Base-by-base conservation (phyloP, 2,329 filamentous ascomycete genomes). In the Exophiala sideris region DNA sequence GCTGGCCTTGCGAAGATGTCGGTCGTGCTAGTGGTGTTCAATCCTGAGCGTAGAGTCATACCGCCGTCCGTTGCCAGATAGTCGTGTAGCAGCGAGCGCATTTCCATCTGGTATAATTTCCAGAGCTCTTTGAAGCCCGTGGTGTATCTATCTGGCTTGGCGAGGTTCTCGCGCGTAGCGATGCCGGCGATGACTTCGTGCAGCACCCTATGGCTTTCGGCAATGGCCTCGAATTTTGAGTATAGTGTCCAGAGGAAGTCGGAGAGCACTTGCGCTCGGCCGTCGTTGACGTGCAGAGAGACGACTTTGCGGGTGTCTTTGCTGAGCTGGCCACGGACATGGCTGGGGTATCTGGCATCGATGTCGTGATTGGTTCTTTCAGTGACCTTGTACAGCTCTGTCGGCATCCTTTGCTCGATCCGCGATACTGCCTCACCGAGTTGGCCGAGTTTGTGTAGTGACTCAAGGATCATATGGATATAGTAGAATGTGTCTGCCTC, bases 51-150 rank as follows among this genome's bases (percentile, higher is more conserved):
- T 71, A 73, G 83, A 66, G 73, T 79, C 66, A 76, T 82, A 79
- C 95, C 87, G 21, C 88, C 90, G 67, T 95, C 91, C 1, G 91
- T 95, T 0, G 94, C 95, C 48, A 99, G 84, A 68, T 99, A 97
- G 69, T 96, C 95, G 71, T 97, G 94, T 53, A 99, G 76, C 11
- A 99, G 76, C 4, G 91, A 95, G 39, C 91, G 84, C 62, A 99
- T 97, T 78, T 99, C 94, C 71, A 95, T 97, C 68, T 99, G 94
- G 66, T 96, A 92, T 6, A 99, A 77, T 67, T 96, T 96, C 95
- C 95, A 99, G 38, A 99, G 76, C 72, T 97, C 94, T 66, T 92
- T 94, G 73, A 99, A 99, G 52, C 91, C 91, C 51, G 90, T 86
- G 5, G 90, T 86, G 46, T 97, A 79, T 1, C 82, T 79, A 75